Conservation (phyloP, 116 monocot species). For the Dioscorea cayenensis region DNA sequence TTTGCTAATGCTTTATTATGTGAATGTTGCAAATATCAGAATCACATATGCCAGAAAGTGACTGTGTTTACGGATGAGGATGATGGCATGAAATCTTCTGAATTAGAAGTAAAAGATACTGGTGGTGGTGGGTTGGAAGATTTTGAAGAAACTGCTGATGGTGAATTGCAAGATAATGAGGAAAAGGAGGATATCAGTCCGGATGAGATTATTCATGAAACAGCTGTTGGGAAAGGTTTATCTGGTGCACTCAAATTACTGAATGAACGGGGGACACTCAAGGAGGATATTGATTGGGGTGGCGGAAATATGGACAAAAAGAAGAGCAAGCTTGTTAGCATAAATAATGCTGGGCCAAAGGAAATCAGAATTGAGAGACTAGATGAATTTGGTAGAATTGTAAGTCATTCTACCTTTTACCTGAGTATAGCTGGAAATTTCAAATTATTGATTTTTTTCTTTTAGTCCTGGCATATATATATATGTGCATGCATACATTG, state of each 20-base stretch:
- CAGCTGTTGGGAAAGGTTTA: slow-evolving; percentile 84
- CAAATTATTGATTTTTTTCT: background rate
- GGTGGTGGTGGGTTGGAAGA: slow-evolving; percentile 35
- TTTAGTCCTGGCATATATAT: background rate
- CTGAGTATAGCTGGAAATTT: background rate
- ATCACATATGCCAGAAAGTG: slow-evolving; percentile 51
- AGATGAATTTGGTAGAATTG: slow-evolving; percentile 94
- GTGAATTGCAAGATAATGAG: slow-evolving; percentile 26
- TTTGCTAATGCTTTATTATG: background rate
- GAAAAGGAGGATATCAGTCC: slow-evolving; percentile 43
- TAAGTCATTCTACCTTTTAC: slow-evolving; percentile 33
- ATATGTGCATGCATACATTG: too few relatives aligned
- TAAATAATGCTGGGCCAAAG: slow-evolving; percentile 62
- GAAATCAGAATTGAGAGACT: slow-evolving; percentile 89
- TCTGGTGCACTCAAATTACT: slow-evolving; percentile 83
- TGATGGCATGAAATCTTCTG: slow-evolving; percentile 25
- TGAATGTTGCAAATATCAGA: slow-evolving; percentile 24
- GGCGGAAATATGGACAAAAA: slow-evolving; percentile 96
- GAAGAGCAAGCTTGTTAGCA: slow-evolving; percentile 90
- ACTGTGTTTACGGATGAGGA: slow-evolving; percentile 87
- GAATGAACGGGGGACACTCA: slow-evolving; percentile 83
- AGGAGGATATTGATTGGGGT: slow-evolving; percentile 87
- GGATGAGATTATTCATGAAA: slow-evolving; percentile 93
- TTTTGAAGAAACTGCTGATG: slow-evolving; percentile 28
- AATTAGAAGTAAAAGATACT: slow-evolving; percentile 20